phyloP scores from a whole-genome alignment of 768 basidiomycete genomes.

The Serendipita indica region DNA sequence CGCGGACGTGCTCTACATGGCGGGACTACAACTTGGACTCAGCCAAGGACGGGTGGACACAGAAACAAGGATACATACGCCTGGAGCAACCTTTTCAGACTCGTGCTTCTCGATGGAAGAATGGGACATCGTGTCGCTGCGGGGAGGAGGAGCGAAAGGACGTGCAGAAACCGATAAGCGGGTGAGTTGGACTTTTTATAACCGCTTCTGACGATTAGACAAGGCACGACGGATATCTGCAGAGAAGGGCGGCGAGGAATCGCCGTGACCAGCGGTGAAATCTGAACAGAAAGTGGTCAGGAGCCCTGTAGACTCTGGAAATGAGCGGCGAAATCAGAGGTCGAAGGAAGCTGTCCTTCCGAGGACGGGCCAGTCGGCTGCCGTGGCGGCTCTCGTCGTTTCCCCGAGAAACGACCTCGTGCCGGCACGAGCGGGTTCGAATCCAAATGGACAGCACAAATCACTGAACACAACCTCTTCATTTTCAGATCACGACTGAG shows the following conservation, averaged over 20 bases:
- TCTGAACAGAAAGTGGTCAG: not conserved
- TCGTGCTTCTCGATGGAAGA: conserved; percentile 9
- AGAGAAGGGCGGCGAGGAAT: not conserved
- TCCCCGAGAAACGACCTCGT: too few relatives aligned
- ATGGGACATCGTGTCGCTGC: conserved; percentile 1
- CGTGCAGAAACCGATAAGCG: not conserved
- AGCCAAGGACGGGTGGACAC: not conserved
- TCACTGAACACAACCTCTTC: too few relatives aligned
- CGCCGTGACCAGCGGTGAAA: not conserved
- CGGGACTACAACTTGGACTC: not conserved
- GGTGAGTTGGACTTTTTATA: not conserved
- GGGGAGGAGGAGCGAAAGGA: not conserved
- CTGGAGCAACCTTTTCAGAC: not conserved
- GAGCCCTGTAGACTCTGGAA: not conserved
- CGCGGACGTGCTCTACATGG: not conserved
- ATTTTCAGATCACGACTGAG: too few relatives aligned
- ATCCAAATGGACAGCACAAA: too few relatives aligned
- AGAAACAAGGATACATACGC: not conserved
- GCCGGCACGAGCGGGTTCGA: too few relatives aligned
- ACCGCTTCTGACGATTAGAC: not conserved
- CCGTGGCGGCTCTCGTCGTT: too few relatives aligned
- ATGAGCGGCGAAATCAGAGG: not conserved
- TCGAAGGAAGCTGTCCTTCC: too few relatives aligned
- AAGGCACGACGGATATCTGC: not conserved
- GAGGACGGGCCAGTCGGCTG: too few relatives aligned